These are phyloP conservation scores for Apiospora malaysiana DNA, from an alignment of 2,329 filamentous ascomycete species.

Conservation along the genomic window DNA sequence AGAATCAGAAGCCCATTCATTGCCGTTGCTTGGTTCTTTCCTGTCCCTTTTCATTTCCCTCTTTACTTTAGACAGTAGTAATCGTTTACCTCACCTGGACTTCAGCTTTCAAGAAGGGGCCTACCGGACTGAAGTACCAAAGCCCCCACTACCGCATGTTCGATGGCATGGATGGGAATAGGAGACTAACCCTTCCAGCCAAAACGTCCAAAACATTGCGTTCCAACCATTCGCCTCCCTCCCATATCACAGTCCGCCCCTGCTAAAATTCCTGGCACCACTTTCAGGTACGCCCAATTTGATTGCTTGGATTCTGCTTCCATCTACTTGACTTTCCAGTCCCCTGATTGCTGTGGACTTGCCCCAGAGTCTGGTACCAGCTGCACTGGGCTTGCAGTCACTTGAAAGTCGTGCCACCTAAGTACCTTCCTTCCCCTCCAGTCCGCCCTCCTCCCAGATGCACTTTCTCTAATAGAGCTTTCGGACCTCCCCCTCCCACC, in stretches of 20 bases:
- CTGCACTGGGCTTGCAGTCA: background rate
- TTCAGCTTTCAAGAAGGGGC: background rate
- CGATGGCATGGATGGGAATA: background rate
- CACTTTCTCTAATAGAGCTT: constrained; percentile 7
- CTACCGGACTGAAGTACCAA: background rate
- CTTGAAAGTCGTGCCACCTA: background rate
- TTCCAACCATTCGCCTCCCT: background rate
- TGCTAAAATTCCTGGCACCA: background rate
- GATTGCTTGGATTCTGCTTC: background rate
- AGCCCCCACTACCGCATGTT: background rate
- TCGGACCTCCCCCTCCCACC: background rate
- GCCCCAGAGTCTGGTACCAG: background rate
- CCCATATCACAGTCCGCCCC: background rate
- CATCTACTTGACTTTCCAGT: background rate
- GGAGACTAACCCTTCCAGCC: background rate
- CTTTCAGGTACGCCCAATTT: background rate
- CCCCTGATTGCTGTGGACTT: background rate
- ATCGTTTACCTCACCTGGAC: background rate
- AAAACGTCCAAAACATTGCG: constrained; percentile 12
- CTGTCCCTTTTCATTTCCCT: background rate
- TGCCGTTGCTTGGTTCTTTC: background rate
- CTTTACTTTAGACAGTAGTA: no score
- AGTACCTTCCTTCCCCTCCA: constrained; percentile 20
- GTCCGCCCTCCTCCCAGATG: background rate
- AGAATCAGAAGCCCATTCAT: background rate